Conservation (phyloP, 129 eudicot species). For the Tagetes erecta region DNA sequence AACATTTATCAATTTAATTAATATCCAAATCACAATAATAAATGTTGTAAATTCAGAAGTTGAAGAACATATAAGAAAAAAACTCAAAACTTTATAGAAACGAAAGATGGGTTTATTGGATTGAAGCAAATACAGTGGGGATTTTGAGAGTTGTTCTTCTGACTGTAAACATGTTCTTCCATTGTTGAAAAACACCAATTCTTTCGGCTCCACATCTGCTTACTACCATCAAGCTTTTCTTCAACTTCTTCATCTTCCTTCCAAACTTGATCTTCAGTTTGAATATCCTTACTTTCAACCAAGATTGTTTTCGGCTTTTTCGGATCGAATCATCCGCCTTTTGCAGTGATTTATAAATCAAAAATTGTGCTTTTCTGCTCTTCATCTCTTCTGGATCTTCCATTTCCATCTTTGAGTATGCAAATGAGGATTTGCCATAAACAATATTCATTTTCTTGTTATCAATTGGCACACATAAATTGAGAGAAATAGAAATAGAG, state of each 20-base stretch:
- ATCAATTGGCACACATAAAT: neutral
- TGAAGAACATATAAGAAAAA: neutral
- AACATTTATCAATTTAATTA: neutral
- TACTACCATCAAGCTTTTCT: constrained; percentile 41
- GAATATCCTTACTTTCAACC: constrained; percentile 42
- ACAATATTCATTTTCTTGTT: constrained; percentile 10
- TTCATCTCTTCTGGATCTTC: constrained; percentile 53
- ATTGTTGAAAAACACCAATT: constrained; percentile 36
- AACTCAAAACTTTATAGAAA: constrained; percentile 18
- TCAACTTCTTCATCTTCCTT: constrained; percentile 52
- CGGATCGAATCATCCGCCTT: constrained; percentile 33
- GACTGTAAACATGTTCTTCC: constrained; percentile 36
- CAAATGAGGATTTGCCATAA: constrained; percentile 31
- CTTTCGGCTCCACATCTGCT: constrained; percentile 32
- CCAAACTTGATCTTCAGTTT: constrained; percentile 56
- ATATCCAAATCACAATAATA: constrained; percentile 4
- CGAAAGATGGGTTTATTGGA: neutral
- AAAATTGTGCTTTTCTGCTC: constrained; percentile 53
- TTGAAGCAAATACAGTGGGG: constrained; percentile 32
- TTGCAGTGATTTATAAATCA: constrained; percentile 53
- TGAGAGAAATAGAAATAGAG: neutral
- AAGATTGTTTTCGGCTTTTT: constrained; percentile 42
- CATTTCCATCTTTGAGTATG: constrained; percentile 50
- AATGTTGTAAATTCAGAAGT: neutral
- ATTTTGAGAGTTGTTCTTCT: constrained; percentile 32